Evolutionary conservation across 805 yeast genomes (phyloP).

Genomic region (Sungouiozyma intestinalis): DNA sequence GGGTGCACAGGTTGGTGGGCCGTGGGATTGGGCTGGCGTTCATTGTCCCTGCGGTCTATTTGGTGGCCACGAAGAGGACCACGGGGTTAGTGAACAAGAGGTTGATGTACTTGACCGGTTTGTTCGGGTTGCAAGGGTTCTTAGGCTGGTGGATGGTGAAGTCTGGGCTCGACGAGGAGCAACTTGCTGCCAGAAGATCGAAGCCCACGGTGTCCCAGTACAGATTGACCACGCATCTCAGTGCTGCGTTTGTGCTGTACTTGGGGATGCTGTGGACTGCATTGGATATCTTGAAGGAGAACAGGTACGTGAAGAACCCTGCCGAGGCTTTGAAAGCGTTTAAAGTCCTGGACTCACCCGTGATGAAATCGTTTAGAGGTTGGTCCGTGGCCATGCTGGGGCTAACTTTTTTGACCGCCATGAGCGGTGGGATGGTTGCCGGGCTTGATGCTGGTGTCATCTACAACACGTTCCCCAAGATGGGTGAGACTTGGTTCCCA

Average conservation of each 20-base stretch:
- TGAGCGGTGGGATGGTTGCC: conserved; percentile 97
- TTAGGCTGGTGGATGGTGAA: conserved; percentile 99
- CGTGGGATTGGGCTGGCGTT: conserved; percentile 79
- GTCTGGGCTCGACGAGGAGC: conserved; percentile 80
- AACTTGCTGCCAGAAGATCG: conserved; percentile 65
- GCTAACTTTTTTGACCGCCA: conserved; percentile 77
- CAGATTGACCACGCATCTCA: conserved; percentile 85
- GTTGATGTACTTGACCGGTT: conserved; percentile 58
- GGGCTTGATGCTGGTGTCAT: conserved; percentile 96
- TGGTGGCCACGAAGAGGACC: conserved; percentile 55
- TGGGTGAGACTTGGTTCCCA: conserved; percentile 83
- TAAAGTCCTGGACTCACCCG: conserved; percentile 50
- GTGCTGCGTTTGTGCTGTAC: conserved; percentile 83
- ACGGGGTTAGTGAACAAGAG: conserved; percentile 57
- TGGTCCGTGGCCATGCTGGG: conserved; percentile 47
- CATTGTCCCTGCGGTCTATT: conserved; percentile 76
- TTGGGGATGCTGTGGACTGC: conserved; percentile 89
- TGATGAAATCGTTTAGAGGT: conserved; percentile 46
- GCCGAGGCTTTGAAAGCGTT: conserved; percentile 42
- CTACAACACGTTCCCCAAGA: conserved; percentile 91
- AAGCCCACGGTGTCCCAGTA: conserved; percentile 98
- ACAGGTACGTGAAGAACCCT: conserved; percentile 58
- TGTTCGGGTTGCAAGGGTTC: conserved; percentile 88
- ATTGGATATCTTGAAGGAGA: conserved; percentile 67
- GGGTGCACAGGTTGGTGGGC: conserved; percentile 93